These are phyloP conservation scores for Albizia julibrissin DNA, from an alignment of 306 rosid genomes.

Conservation along the genomic window DNA sequence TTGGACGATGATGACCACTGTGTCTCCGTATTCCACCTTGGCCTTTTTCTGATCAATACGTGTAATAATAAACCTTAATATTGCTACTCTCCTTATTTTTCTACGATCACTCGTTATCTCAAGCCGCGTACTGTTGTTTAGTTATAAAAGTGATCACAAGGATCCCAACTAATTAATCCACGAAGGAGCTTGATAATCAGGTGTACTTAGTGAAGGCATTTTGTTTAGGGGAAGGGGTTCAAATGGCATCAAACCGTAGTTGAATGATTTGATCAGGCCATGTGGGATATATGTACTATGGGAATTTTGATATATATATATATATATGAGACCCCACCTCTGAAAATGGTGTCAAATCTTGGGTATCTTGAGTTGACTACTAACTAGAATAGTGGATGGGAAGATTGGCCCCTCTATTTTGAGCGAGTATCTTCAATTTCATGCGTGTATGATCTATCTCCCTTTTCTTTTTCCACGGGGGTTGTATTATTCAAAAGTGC, in stretches of 20 bases:
- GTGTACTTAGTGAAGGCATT: not conserved
- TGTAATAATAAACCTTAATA: not conserved
- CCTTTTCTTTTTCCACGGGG: not conserved
- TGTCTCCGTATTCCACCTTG: conserved; percentile 38
- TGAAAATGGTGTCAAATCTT: conserved; percentile 53
- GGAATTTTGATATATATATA: too few species aligned
- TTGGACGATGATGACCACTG: conserved; percentile 19
- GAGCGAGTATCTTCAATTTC: not conserved
- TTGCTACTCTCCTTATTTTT: not conserved
- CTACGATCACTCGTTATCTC: not conserved
- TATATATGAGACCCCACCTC: conserved; percentile 36
- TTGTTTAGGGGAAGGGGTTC: not conserved
- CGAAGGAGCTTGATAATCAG: not conserved
- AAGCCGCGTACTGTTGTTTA: not conserved
- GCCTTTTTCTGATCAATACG: not conserved
- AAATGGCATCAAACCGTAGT: not conserved
- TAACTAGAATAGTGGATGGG: conserved; percentile 30
- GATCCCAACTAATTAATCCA: not conserved
- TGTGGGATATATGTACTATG: conserved; percentile 22
- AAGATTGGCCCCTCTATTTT: conserved; percentile 21
- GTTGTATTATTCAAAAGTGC: not conserved
- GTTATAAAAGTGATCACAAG: too few species aligned
- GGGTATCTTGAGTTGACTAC: conserved; percentile 11
- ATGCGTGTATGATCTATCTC: not conserved
- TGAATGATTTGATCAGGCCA: conserved; percentile 21